phyloP scores from a whole-genome alignment of 371 early-diverging fungal species.

The Mortierella sp. region DNA sequence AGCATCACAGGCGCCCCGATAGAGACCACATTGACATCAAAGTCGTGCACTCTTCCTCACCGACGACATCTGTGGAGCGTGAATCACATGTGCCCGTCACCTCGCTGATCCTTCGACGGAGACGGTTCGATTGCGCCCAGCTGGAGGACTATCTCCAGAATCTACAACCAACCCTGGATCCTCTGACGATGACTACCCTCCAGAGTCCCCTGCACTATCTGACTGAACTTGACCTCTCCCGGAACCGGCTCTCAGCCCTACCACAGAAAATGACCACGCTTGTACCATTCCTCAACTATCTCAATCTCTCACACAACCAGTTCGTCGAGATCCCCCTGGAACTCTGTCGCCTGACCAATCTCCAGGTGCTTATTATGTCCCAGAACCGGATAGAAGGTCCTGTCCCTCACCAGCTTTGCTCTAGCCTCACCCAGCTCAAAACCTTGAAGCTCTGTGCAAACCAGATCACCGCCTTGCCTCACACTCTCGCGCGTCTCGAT shows the following conservation, averaged over 20 bases:
- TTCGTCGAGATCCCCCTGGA: conserved; percentile 62
- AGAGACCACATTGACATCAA: conserved; percentile 49
- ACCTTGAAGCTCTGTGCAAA: conserved; percentile 65
- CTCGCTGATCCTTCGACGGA: conserved; percentile 60
- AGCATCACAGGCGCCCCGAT: conserved; percentile 9
- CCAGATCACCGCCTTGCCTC: conserved; percentile 59
- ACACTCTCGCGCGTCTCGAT: conserved; percentile 48
- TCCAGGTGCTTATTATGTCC: conserved; percentile 65
- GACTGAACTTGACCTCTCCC: conserved; percentile 68
- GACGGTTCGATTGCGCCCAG: conserved; percentile 56
- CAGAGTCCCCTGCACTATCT: conserved; percentile 55
- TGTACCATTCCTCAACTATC: conserved; percentile 56
- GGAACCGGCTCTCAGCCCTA: conserved; percentile 59
- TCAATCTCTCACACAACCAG: conserved; percentile 68
- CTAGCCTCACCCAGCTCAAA: conserved; percentile 56
- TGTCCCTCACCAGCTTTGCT: conserved; percentile 60
- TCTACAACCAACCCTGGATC: conserved; percentile 57
- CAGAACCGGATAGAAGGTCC: conserved; percentile 60
- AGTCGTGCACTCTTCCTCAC: conserved; percentile 24
- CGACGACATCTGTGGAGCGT: conserved; percentile 32
- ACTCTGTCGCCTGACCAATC: conserved; percentile 56
- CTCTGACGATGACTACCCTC: conserved; percentile 44
- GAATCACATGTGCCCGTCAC: conserved; percentile 51
- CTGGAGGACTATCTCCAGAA: conserved; percentile 54
- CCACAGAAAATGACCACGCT: conserved; percentile 57